Evolutionary conservation across 192 early-diverging fungal species (phyloP).

Genomic region (Entomortierella beljakovae): DNA sequence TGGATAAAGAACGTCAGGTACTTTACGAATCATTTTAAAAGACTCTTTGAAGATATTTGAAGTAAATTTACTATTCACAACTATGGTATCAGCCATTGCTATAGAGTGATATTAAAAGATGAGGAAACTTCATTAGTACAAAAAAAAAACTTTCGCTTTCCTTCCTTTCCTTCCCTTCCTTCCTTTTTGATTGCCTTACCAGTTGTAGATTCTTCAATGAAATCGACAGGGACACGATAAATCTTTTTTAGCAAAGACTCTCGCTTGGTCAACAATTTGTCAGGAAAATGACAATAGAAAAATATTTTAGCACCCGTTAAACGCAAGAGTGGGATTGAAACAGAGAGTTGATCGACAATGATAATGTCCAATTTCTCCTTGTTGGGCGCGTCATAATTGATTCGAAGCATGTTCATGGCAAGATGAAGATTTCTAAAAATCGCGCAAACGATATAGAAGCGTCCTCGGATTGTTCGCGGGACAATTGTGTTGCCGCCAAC

Average conservation of each 20-base stretch:
- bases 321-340: conserved; percentile 83
- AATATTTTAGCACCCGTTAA: conserved; percentile 77
- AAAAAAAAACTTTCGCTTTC: no score
- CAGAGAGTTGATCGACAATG: conserved; percentile 91
- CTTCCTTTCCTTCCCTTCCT: no score
- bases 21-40: conserved; percentile 72
- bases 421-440: conserved; percentile 82
- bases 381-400: conserved; percentile 40
- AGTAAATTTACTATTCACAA: conserved; percentile 95
- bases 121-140: neutral
- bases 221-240: conserved; percentile 88
- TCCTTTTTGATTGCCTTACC: no score
- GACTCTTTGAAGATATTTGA: conserved; percentile 74
- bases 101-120: neutral
- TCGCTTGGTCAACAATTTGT: conserved; percentile 81
- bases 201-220: conserved; percentile 88
- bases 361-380: conserved; percentile 75
- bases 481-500: conserved; percentile 80
- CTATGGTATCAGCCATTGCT: conserved; percentile 90
- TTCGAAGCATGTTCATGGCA: conserved; percentile 58
- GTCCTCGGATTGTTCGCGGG: conserved; percentile 77
- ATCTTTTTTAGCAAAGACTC: conserved; percentile 69
- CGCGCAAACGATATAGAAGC: conserved; percentile 85
- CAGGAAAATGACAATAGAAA: conserved; percentile 98
- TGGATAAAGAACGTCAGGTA: conserved; percentile 85